These are phyloP conservation scores for Candida vartiovaarae DNA, from an alignment of 805 yeast genomes.

Conservation along the genomic window DNA sequence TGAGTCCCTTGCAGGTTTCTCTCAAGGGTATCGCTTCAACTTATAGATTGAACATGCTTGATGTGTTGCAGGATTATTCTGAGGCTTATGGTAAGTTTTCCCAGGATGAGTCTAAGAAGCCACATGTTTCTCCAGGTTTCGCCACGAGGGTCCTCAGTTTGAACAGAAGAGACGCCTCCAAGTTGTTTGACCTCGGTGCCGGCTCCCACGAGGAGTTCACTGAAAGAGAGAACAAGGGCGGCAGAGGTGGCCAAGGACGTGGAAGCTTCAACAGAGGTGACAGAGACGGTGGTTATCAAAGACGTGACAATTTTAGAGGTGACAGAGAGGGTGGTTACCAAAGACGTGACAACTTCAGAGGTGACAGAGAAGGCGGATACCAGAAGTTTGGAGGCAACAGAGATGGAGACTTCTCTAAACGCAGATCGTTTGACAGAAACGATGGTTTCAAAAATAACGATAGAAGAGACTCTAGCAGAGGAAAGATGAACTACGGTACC, in stretches of 20 bases:
- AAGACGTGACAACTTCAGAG: neutral
- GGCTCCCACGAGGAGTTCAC: neutral
- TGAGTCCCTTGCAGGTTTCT: conserved; percentile 30
- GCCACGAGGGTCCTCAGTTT: conserved; percentile 19
- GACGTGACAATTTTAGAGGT: neutral
- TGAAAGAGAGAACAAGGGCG: conserved; percentile 4
- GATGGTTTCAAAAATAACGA: no score
- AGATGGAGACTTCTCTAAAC: no score
- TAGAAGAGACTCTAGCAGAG: no score
- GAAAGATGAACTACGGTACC: no score
- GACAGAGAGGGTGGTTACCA: neutral
- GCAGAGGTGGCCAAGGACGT: conserved; percentile 1
- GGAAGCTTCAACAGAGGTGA: conserved; percentile 1
- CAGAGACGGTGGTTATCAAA: conserved; percentile 1
- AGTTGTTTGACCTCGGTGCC: conserved; percentile 15
- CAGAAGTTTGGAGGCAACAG: neutral
- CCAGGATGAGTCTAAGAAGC: conserved; percentile 13
- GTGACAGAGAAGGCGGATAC: conserved; percentile 1
- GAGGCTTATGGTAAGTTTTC: conserved; percentile 23
- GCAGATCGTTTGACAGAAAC: no score
- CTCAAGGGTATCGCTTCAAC: conserved; percentile 27
- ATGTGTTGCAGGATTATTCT: conserved; percentile 27
- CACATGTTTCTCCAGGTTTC: conserved; percentile 16
- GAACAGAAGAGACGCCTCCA: conserved; percentile 14
- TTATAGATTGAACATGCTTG: conserved; percentile 27